A percentile compares a stretch with the other conserved stretches of the same genome.
phyloP scores from a whole-genome alignment of 257 asterid genomes.

The Solanum peruvianum region DNA sequence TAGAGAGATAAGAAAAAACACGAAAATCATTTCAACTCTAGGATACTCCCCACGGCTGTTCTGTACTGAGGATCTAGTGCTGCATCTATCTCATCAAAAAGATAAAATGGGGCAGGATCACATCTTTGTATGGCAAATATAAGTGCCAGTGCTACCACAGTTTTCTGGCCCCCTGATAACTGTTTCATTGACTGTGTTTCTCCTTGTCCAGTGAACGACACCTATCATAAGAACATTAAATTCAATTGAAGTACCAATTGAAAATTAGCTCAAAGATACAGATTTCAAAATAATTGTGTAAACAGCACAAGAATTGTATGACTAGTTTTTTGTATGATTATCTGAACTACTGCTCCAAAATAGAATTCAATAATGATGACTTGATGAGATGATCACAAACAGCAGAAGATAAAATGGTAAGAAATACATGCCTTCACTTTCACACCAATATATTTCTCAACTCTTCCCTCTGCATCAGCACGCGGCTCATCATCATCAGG shows the following conservation, averaged over 20 bases:
- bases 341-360: not conserved
- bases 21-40: conserved; percentile 4
- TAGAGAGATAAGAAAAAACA: not conserved
- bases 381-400: not conserved
- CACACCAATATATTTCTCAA: conserved; percentile 93
- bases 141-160: conserved; percentile 88
- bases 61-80: conserved; percentile 99
- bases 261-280: not conserved
- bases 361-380: not conserved
- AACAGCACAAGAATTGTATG: not conserved
- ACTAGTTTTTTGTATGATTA: not conserved
- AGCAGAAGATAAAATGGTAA: not conserved
- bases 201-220: conserved; percentile 96
- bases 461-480: conserved; percentile 69
- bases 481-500: conserved; percentile 82
- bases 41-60: conserved; percentile 99
- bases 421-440: conserved; percentile 76
- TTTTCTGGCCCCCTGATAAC: conserved; percentile 96
- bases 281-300: not conserved
- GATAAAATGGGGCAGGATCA: conserved; percentile 99
- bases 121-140: conserved; percentile 97
- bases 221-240: conserved; percentile 32
- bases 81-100: conserved; percentile 97
- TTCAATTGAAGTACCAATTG: not conserved
- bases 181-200: conserved; percentile 98